Conservation (phyloP, 495 filamentous ascomycete species). For the Aeminium ludgeri region DNA sequence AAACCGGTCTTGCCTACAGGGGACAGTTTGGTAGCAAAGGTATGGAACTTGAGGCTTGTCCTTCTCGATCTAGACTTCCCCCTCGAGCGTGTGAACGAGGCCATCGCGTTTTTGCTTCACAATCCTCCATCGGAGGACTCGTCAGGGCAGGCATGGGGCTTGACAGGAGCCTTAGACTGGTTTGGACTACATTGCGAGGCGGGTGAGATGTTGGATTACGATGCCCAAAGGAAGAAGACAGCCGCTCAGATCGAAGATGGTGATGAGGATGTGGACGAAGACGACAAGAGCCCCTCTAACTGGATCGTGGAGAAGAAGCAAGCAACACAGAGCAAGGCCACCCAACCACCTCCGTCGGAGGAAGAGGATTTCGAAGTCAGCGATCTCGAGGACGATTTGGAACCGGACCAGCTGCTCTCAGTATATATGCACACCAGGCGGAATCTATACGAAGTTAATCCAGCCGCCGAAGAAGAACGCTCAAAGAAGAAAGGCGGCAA, state of each 20-base stretch:
- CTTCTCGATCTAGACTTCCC: slow-evolving; percentile 53
- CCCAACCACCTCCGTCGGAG: background rate
- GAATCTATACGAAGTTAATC: slow-evolving; percentile 53
- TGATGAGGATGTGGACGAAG: background rate
- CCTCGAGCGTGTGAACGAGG: slow-evolving; percentile 41
- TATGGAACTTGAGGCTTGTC: slow-evolving; percentile 66
- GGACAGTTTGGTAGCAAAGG: slow-evolving; percentile 54
- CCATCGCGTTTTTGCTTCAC: slow-evolving; percentile 43
- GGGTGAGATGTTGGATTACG: slow-evolving; percentile 57
- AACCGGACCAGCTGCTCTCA: slow-evolving; percentile 59
- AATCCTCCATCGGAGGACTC: slow-evolving; percentile 32
- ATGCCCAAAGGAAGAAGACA: slow-evolving; percentile 25
- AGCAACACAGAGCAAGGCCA: background rate
- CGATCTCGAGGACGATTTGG: slow-evolving; percentile 38
- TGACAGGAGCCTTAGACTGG: slow-evolving; percentile 80
- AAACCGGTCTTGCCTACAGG: slow-evolving; percentile 32
- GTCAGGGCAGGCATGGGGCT: slow-evolving; percentile 43
- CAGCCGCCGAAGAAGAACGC: slow-evolving; percentile 26
- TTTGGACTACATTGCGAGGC: slow-evolving; percentile 51
- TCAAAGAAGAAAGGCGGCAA: slow-evolving; percentile 25
- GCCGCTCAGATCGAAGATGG: slow-evolving; percentile 14
- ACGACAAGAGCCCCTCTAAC: background rate
- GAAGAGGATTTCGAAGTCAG: slow-evolving; percentile 15
- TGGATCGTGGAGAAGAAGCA: background rate
- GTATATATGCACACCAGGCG: slow-evolving; percentile 56